Base-by-base conservation (phyloP, 73 alveolate species). In the Urostyla sp. region DNA sequence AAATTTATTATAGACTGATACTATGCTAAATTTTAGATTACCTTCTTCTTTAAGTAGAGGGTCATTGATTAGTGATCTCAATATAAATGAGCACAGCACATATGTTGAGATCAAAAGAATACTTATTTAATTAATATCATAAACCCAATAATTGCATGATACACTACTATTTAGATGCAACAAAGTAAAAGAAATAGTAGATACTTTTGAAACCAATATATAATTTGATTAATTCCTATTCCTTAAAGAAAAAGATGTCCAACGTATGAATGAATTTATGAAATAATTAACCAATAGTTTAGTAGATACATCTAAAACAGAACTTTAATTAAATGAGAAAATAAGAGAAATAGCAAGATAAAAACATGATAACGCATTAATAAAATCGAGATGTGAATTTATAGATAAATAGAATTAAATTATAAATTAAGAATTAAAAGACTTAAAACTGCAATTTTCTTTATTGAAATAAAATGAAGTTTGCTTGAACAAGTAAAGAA, bases 101-200 rank as follows among this genome's bases (percentile, higher is more conserved):
- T n/a, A n/a, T n/a, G n/a, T n/a, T 2, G 79, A 63, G 45, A 13
- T 63, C 6, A 63, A 63, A 28, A 35, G 44, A 11, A 34, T 43
- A 2, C 28, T 63, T 30, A 38, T 63, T 18, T 10, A 18, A 43
- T 24, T 63, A 16, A 63, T 63, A 13, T 16, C 79, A n/a, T 57
- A 63, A 37, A 63, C 79, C 30, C 15, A 63, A 32, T 21, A 7
- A 63, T 43, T 60, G 37, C 55, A 83, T 38, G 86, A 83, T 27
- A 43, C 43, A 0, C 66, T 83, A 36, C 16, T 28, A 3, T 23
- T 31, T 10, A 72, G 91, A 57, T 83, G 91, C 74, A 58, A 55
- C 28, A 83, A 83, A 27, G 67, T 83, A 7, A 74, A 77, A 45
- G 81, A 83, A 23, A 83, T 83, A 38, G 63, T 83, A 0, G 82